Percentiles rank a stretch among this genome's conserved stretches.
These are phyloP conservation scores for Exophiala spinifera DNA, from an alignment of 2,329 filamentous ascomycete species.

Conservation along the genomic window DNA sequence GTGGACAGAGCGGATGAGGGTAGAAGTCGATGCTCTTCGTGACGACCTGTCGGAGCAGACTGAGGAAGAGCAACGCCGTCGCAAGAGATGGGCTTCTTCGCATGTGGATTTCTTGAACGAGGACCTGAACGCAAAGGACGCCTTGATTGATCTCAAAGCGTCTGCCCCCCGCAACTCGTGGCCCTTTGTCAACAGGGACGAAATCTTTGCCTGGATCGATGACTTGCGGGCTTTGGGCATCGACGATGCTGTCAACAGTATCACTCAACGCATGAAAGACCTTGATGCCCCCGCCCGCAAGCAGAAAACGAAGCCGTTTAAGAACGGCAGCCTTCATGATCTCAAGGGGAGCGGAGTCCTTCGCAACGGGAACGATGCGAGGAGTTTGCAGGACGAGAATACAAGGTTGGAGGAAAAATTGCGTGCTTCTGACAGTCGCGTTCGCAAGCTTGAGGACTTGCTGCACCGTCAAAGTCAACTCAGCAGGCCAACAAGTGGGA, in stretches of 20 bases:
- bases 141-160: slow-evolving; percentile 79
- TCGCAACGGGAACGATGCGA: slow-evolving; percentile 76
- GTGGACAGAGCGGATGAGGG: slow-evolving; percentile 87
- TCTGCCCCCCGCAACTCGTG: slow-evolving; percentile 75
- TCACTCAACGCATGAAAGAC: slow-evolving; percentile 73
- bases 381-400: slow-evolving; percentile 80
- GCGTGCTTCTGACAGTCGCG: slow-evolving; percentile 81
- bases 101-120: slow-evolving; percentile 27
- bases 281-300: slow-evolving; percentile 79
- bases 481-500: slow-evolving; percentile 52
- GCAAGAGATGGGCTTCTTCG: slow-evolving; percentile 77
- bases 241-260: slow-evolving; percentile 64
- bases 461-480: slow-evolving; percentile 74
- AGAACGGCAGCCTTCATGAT: slow-evolving; percentile 92
- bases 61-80: slow-evolving; percentile 84
- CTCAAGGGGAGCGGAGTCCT: slow-evolving; percentile 83
- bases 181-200: slow-evolving; percentile 72
- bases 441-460: slow-evolving; percentile 86
- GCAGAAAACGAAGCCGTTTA: slow-evolving; percentile 84
- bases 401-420: slow-evolving; percentile 68
- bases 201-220: slow-evolving; percentile 71
- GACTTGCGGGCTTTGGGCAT: slow-evolving; percentile 64
- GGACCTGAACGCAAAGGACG: slow-evolving; percentile 40
- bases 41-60: slow-evolving; percentile 92
- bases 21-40: slow-evolving; percentile 79